These are phyloP conservation scores for Aspergillus coremiiformis DNA, from an alignment of 495 filamentous ascomycete species.

Conservation along the genomic window DNA sequence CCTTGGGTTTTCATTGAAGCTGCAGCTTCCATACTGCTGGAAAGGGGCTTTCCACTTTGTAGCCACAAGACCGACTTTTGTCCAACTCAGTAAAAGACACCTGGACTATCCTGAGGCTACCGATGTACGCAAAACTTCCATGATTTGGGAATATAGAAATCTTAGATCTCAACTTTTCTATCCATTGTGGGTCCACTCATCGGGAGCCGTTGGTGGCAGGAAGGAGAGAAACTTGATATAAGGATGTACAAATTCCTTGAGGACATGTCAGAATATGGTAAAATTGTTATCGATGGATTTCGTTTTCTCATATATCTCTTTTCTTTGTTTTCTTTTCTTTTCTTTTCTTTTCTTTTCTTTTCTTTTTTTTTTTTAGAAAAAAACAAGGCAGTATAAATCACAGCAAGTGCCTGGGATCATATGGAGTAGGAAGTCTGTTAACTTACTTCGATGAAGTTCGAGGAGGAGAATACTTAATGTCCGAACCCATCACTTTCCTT, in stretches of 20 bases:
- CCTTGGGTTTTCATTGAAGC: slow-evolving; percentile 9
- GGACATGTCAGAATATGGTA: slow-evolving; percentile 5
- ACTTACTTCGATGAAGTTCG: not conserved
- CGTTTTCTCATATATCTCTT: too few relatives aligned
- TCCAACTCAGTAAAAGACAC: not conserved
- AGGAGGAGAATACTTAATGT: not conserved
- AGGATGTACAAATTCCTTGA: slow-evolving; percentile 9
- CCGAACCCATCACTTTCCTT: not conserved
- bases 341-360: too few relatives aligned
- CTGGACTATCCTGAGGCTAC: not conserved
- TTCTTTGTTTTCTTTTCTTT: too few relatives aligned
- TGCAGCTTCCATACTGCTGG: slow-evolving; percentile 5
- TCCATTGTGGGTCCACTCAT: slow-evolving; percentile 20
- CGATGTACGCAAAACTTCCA: not conserved
- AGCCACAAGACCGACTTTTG: not conserved
- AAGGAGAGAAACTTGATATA: slow-evolving; percentile 10
- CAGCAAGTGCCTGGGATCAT: not conserved
- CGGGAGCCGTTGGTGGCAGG: slow-evolving; percentile 6
- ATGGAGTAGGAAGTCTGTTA: not conserved
- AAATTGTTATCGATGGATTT: not conserved
- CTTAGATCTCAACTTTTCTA: slow-evolving; percentile 12
- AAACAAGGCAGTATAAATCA: too few relatives aligned
- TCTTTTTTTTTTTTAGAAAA: too few relatives aligned
- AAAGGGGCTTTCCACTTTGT: not conserved
- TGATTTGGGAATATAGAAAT: slow-evolving; percentile 5